Conservation (phyloP, 2,329 filamentous ascomycete species). For the Torrubiella hemipterigena region DNA sequence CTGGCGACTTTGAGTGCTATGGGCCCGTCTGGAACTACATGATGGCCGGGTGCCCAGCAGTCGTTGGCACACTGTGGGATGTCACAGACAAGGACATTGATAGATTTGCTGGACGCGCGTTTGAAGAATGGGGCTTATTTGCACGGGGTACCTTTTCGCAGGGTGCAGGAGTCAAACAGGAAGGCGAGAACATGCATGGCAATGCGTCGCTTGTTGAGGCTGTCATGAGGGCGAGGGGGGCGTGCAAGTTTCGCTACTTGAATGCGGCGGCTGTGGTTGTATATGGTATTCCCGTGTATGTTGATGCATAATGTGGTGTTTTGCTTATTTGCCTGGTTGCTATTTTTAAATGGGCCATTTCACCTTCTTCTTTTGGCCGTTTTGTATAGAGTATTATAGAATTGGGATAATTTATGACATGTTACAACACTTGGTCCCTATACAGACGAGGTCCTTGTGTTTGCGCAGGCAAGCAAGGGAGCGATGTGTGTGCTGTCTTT, state of each 20-base stretch:
- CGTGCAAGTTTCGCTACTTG: conserved; percentile 81
- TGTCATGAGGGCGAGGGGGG: conserved; percentile 58
- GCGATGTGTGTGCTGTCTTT: too few species aligned
- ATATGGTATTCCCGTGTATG: conserved; percentile 88
- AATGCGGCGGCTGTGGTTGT: conserved; percentile 90
- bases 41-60: conserved; percentile 71
- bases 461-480: too few species aligned
- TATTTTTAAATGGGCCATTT: background rate
- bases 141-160: conserved; percentile 29
- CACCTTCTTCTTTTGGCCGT: background rate
- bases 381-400: too few species aligned
- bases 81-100: conserved; percentile 97
- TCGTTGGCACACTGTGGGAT: conserved; percentile 93
- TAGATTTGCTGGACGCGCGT: conserved; percentile 66
- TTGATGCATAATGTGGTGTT: conserved; percentile 22
- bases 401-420: too few species aligned
- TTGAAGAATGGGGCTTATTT: conserved; percentile 79
- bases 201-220: conserved; percentile 61
- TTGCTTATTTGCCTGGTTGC: background rate
- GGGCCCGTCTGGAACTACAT: conserved; percentile 89
- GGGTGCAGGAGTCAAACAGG: conserved; percentile 15
- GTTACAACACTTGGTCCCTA: too few species aligned
- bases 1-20: conserved; percentile 80
- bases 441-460: too few species aligned
- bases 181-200: conserved; percentile 12